Conservation (phyloP, 768 basidiomycete species). For the Coprinopsis strossmayeri region DNA sequence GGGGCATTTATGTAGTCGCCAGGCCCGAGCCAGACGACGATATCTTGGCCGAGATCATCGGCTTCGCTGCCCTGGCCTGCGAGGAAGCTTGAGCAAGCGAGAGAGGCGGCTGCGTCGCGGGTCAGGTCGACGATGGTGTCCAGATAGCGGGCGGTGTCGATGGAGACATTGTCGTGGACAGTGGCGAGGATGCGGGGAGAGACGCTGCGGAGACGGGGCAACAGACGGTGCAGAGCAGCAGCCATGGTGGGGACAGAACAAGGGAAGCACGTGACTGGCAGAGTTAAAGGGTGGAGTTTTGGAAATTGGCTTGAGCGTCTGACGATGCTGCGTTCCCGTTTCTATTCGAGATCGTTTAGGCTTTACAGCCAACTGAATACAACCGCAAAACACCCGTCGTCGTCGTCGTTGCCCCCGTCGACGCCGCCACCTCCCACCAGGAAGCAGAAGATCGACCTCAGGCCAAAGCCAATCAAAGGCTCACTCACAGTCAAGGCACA, state of each 20-base stretch:
- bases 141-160: conserved; percentile 15
- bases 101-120: conserved; percentile 30
- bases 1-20: conserved; percentile 25
- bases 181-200: conserved; percentile 17
- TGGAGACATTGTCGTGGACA: conserved; percentile 1
- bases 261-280: neutral
- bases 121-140: conserved; percentile 31
- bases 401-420: no score
- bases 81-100: conserved; percentile 45
- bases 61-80: conserved; percentile 48
- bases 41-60: conserved; percentile 45
- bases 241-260: neutral
- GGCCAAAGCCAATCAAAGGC: conserved; percentile 24
- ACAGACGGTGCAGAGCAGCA: neutral
- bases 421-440: conserved; percentile 18
- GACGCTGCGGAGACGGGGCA: neutral
- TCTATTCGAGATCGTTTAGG: neutral
- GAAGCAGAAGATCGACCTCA: conserved; percentile 51
- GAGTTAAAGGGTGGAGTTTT: neutral
- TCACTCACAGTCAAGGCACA: conserved; percentile 15
- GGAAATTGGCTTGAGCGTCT: neutral
- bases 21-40: conserved; percentile 45
- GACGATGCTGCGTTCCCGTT: neutral
- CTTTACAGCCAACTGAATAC: conserved; percentile 12
- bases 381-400: conserved; percentile 11